These are phyloP conservation scores for Pythium rishiriense DNA, from an alignment of 352 stramenopile genomes.

Conservation along the genomic window DNA sequence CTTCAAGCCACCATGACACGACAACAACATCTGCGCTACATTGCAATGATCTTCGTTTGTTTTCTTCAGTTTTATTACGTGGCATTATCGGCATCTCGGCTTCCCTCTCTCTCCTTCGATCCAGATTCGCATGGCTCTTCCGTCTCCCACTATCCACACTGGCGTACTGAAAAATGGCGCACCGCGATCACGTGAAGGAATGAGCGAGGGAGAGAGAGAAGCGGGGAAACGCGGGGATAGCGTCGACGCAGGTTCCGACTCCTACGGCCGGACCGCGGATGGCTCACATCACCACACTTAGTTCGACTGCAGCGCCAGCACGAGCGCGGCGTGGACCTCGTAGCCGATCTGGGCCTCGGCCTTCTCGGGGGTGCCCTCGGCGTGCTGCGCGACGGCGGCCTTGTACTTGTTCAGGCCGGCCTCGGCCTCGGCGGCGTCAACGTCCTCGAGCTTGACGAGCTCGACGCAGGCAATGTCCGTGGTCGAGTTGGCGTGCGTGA, in stretches of 20 bases:
- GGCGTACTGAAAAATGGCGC: constrained; percentile 3
- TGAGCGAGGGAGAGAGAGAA: not conserved
- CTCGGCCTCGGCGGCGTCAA: constrained; percentile 90
- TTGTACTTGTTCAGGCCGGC: constrained; percentile 93
- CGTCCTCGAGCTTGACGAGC: constrained; percentile 96
- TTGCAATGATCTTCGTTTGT: not conserved
- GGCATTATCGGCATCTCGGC: constrained; percentile 13
- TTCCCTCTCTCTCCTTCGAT: not conserved
- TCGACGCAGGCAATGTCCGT: constrained; percentile 98
- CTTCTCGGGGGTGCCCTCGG: constrained; percentile 88
- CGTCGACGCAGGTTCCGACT: not conserved
- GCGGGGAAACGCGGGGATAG: not conserved
- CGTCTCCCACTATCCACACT: constrained; percentile 15
- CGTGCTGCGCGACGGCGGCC: constrained; percentile 68
- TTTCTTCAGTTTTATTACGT: constrained; percentile 25
- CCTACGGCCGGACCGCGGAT: not conserved
- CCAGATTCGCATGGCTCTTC: not conserved
- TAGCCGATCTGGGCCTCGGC: constrained; percentile 96
- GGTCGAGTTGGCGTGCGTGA: constrained; percentile 95
- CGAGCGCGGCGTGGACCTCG: constrained; percentile 94
- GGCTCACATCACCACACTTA: constrained; percentile 30
- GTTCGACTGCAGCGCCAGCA: constrained; percentile 79
- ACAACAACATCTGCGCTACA: not conserved
- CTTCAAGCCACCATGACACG: not conserved
- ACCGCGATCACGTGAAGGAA: not conserved